Conservation (phyloP, 306 rosid species). For the Ormosia semicastrata region DNA sequence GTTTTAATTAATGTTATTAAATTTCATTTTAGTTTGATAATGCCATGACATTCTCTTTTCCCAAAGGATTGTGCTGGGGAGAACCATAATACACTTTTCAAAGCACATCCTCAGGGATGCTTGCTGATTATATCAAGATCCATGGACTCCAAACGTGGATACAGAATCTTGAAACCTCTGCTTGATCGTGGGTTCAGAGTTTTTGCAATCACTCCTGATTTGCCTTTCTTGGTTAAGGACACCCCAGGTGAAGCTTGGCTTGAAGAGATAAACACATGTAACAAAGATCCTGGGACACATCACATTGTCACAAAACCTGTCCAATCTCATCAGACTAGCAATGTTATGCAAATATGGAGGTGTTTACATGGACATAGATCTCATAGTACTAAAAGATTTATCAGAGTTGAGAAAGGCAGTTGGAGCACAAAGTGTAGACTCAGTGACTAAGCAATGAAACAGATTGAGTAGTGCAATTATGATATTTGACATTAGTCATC, state of each 20-base stretch:
- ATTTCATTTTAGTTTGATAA: no score
- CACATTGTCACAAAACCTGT: conserved; percentile 58
- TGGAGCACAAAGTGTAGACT: conserved; percentile 56
- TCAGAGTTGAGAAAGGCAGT: conserved; percentile 47
- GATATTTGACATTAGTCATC: conserved; percentile 59
- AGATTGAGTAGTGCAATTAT: conserved; percentile 61
- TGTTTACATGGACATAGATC: conserved; percentile 54
- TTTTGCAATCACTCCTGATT: conserved; percentile 55
- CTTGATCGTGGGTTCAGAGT: conserved; percentile 47
- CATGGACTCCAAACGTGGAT: conserved; percentile 49
- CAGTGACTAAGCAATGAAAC: conserved; percentile 43
- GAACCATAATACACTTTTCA: conserved; percentile 53
- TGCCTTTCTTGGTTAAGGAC: conserved; percentile 53
- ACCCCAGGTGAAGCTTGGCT: conserved; percentile 66
- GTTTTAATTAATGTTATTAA: no score
- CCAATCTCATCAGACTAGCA: conserved; percentile 59
- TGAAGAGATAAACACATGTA: conserved; percentile 5
- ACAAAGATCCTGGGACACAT: conserved; percentile 66
- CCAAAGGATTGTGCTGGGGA: no score
- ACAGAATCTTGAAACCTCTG: conserved; percentile 49
- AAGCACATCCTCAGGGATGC: conserved; percentile 55
- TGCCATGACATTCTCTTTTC: no score
- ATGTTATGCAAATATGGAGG: conserved; percentile 62
- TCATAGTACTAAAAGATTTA: conserved; percentile 46
- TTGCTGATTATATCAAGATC: conserved; percentile 60